phyloP scores from a whole-genome alignment of 768 basidiomycete genomes.

The Russula brevipes region DNA sequence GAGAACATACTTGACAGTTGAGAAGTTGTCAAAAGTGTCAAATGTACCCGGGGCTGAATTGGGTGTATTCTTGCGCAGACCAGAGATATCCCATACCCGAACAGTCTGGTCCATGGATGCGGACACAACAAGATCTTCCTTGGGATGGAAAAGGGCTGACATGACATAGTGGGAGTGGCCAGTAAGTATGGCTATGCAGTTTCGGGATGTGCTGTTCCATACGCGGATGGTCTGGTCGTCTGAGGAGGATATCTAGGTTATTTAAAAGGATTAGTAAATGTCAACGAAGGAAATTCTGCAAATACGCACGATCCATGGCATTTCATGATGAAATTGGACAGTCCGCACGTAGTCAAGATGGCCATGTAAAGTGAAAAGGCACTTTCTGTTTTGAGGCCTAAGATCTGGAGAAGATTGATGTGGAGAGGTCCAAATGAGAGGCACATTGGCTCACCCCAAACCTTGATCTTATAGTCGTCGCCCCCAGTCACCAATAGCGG shows the following conservation, averaged over 20 bases:
- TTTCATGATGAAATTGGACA: slow-evolving; percentile 97
- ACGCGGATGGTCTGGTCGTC: slow-evolving; percentile 99
- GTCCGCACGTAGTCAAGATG: slow-evolving; percentile 97
- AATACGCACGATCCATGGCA: slow-evolving; percentile 93
- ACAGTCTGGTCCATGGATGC: slow-evolving; percentile 99
- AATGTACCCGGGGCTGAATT: slow-evolving; percentile 64
- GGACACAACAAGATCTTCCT: slow-evolving; percentile 96
- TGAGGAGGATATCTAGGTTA: slow-evolving; percentile 67
- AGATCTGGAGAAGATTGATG: slow-evolving; percentile 52
- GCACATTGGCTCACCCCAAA: slow-evolving; percentile 72
- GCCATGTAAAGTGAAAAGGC: slow-evolving; percentile 86
- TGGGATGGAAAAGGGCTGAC: slow-evolving; percentile 98
- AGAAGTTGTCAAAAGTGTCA: slow-evolving; percentile 86
- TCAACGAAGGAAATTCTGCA: not conserved
- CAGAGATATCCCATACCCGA: slow-evolving; percentile 99
- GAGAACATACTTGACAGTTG: slow-evolving; percentile 95
- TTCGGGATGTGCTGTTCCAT: slow-evolving; percentile 98
- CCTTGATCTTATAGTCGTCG: slow-evolving; percentile 99
- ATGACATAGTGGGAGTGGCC: slow-evolving; percentile 99
- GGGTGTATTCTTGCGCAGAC: slow-evolving; percentile 83
- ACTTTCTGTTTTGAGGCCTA: slow-evolving; percentile 80
- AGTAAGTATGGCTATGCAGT: slow-evolving; percentile 97
- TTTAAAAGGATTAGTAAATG: not conserved
- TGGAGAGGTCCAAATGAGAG: not conserved
- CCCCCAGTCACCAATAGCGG: slow-evolving; percentile 90